Evolutionary conservation across 2,329 filamentous ascomycete genomes (phyloP).

Genomic region (Stagonosporopsis vannaccii): DNA sequence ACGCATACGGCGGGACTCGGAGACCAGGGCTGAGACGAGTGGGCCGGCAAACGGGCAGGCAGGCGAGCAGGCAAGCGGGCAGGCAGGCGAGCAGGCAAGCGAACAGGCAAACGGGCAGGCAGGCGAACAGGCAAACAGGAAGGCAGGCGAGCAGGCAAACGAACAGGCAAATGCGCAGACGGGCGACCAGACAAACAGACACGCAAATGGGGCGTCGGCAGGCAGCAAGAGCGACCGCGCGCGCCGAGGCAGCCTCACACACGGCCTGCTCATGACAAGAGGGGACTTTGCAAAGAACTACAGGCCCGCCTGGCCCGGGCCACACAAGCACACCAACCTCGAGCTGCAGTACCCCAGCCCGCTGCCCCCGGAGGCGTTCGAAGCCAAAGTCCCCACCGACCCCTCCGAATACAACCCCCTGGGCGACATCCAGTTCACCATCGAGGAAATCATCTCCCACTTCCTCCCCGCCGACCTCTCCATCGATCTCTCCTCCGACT

Average conservation of each 20-base stretch:
- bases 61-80: not conserved
- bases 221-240: conserved; percentile 5
- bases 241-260: conserved; percentile 41
- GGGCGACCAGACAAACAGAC: conserved; percentile 8
- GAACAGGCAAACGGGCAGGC: not conserved
- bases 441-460: conserved; percentile 69
- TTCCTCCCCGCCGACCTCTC: conserved; percentile 78
- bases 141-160: not conserved
- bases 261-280: conserved; percentile 52
- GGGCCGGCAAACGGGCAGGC: not conserved
- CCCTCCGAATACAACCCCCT: conserved; percentile 62
- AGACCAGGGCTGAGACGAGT: not conserved
- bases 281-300: conserved; percentile 56
- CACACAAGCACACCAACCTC: conserved; percentile 59
- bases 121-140: not conserved
- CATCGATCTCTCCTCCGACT: conserved; percentile 72
- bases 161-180: conserved; percentile 13
- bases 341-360: conserved; percentile 85
- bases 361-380: conserved; percentile 67
- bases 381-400: conserved; percentile 37
- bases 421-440: conserved; percentile 72
- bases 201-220: conserved; percentile 16
- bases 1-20: conserved; percentile 31
- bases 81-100: not conserved
- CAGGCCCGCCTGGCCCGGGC: conserved; percentile 59